Conservation (phyloP, 768 basidiomycete species). For the Macrolepiota albuminosa region DNA sequence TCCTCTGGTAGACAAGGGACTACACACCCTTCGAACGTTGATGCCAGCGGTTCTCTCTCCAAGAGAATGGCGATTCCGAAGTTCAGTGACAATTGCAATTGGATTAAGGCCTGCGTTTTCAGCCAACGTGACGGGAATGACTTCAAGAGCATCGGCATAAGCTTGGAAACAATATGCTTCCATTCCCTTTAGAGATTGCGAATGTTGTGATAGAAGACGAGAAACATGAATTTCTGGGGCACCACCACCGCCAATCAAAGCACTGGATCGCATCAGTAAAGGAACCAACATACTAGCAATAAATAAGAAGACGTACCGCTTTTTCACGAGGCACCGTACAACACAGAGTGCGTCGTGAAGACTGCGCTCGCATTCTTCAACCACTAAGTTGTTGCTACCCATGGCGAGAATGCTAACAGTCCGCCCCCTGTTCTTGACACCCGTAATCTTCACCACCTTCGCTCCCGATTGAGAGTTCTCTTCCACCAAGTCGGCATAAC, state of each 20-base stretch:
- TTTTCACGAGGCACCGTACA: constrained; percentile 96
- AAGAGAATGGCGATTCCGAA: constrained; percentile 93
- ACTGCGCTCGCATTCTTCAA: constrained; percentile 96
- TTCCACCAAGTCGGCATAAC: constrained; percentile 93
- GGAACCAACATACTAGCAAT: background rate
- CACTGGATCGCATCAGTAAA: constrained; percentile 33
- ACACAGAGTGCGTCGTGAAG: constrained; percentile 99
- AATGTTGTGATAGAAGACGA: constrained; percentile 81
- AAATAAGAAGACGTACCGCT: constrained; percentile 55
- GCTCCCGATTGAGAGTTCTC: constrained; percentile 78
- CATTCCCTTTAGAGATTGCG: constrained; percentile 94
- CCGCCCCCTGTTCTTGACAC: constrained; percentile 90
- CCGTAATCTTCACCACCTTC: constrained; percentile 92
- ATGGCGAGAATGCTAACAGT: constrained; percentile 96
- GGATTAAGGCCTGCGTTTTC: constrained; percentile 99
- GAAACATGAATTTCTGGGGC: constrained; percentile 99
- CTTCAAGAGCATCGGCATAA: constrained; percentile 95
- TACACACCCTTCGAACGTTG: constrained; percentile 89
- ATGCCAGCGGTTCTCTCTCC: constrained; percentile 96
- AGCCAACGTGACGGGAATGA: constrained; percentile 95
- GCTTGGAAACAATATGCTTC: constrained; percentile 99
- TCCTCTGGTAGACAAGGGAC: background rate
- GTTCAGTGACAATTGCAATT: constrained; percentile 95
- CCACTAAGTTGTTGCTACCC: constrained; percentile 86
- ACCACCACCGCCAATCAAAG: constrained; percentile 93